Evolutionary conservation across 768 basidiomycete species (phyloP), one percentile per base, ranked within the genome.

Genomic region (Mycena galopus): DNA sequence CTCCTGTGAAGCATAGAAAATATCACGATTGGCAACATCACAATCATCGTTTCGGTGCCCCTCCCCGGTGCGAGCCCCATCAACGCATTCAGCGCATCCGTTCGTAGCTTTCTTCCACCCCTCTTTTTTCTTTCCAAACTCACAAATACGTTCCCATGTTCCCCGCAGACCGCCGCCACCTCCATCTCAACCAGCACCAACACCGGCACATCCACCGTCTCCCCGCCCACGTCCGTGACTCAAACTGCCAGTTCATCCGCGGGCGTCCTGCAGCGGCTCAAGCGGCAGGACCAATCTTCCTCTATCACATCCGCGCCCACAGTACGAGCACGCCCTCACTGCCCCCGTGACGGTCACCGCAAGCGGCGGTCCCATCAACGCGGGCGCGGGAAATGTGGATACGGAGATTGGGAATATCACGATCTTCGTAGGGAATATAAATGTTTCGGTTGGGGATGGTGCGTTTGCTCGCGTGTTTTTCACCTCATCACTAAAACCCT

Each of bases 401-500:
- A 75, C 74, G 9, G 74, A 70, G 55, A 75, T 75, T 30, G 74
- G 74, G 25, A 73, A 75, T 35, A 75, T 75, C 50, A 75, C 71
- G 2, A 75, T 75, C 16, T 72, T 69, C 16, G 71, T 73, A 9
- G 74, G 74, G 37, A 72, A 75, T 59, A n/a, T 39, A 10, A 39
- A 16, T 39, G 39, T 10, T 39, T 39, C 17, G 12, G 12, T 35
- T 35, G 12, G 12, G 39, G 39, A 10, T 39, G 71, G 74, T 75
- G 42, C 19, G 74, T 62, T 7, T 21, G n/a, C n/a, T n/a, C n/a
- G n/a, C 33, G 1, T 21, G 17, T 51, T 56, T 16, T 4, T 37
- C 35, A 10, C 32, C 16, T 35, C 16, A 58, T 3, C 30, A 27
- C 16, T 21, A n/a, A n/a, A n/a, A n/a, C n/a, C n/a, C n/a, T n/a